Conservation (phyloP, 345 rosid species). For the Alliaria petiolata region DNA sequence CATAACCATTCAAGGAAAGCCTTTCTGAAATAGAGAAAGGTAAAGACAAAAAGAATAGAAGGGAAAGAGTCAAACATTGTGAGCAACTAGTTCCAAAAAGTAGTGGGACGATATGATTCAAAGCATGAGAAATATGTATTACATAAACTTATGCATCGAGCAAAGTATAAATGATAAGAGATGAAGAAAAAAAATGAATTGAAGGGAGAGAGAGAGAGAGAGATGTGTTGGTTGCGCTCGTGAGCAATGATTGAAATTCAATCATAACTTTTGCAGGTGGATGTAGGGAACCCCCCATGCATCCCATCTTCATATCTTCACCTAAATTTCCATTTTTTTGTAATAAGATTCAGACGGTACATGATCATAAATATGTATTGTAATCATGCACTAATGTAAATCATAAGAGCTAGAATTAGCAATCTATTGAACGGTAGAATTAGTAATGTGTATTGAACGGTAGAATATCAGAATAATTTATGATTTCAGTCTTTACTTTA, state of each 20-base stretch:
- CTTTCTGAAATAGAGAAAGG: slow-evolving; percentile 2
- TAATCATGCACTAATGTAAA: neutral
- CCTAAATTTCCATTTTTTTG: slow-evolving; percentile 11
- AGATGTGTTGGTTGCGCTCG: slow-evolving; percentile 26
- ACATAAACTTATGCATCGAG: slow-evolving; percentile 10
- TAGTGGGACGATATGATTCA: slow-evolving; percentile 30
- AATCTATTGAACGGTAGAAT: neutral
- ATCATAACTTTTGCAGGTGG: slow-evolving; percentile 35
- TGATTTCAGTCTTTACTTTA: neutral
- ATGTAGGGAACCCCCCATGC: slow-evolving; percentile 28
- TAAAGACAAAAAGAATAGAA: slow-evolving; percentile 28
- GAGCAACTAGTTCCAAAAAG: slow-evolving; percentile 30
- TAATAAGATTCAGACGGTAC: neutral
- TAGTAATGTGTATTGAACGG: neutral
- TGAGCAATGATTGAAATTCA: slow-evolving; percentile 33
- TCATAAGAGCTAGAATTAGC: neutral
- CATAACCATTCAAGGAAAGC: neutral
- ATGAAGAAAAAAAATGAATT: neutral
- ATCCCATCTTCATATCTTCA: slow-evolving; percentile 24
- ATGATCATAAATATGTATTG: neutral
- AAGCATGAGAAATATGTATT: slow-evolving; percentile 22
- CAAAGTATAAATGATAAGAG: slow-evolving; percentile 4
- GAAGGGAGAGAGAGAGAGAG: slow-evolving; percentile 5
- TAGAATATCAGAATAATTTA: neutral
- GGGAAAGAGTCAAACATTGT: slow-evolving; percentile 23